Base-by-base conservation (phyloP, 148 eudicot species). In the Rhododendron mucronatum region DNA sequence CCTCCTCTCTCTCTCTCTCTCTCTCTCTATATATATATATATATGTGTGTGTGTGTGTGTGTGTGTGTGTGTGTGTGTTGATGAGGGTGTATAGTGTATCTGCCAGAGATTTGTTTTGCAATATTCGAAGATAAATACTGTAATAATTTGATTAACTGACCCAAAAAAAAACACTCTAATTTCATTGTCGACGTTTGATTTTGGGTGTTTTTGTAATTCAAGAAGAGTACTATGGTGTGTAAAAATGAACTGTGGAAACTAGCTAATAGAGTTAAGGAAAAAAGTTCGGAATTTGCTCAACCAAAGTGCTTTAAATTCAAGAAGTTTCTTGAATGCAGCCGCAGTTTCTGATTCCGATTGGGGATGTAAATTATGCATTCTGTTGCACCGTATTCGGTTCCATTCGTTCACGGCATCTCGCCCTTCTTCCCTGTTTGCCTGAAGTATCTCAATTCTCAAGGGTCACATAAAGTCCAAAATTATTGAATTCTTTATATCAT, bases 351-450 rank as follows among this genome's bases (percentile, higher is more conserved):
- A 21, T 45, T 3, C n/a, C 4, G 44, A 21, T 26, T 69, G 44
- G 48, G 26, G 78, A 83, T 69, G 63, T 59, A 69, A 39, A 26
- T 83, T 39, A 44, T 10, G 78, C 44, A 41, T 5, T 67, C 23
- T 83, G 20, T 44, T 16, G 35, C 67, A 6, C 61, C 7, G 39
- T 28, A 35, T 67, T 67, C 78, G 41, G 59, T 45, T 83, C 67
- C 78, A 83, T 83, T 47, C 16, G 23, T 55, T 86, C 81, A 57
- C 30, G 59, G 82, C 26, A 45, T 44, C 15, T 33, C 41, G 5
- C 33, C 69, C 45, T 57, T 53, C 74, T 75, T 44, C 85, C 88
- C 82, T 10, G 71, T 57, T 74, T 82, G 45, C 33, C 71, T 44
- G 13, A 82, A 82, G 21, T 41, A 41, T 41, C 44, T 0, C 44